Percentiles rank a stretch among this genome's conserved stretches.
These are phyloP conservation scores for Diaporthe sp. DNA, from an alignment of 2,329 filamentous ascomycete species.

Conservation along the genomic window DNA sequence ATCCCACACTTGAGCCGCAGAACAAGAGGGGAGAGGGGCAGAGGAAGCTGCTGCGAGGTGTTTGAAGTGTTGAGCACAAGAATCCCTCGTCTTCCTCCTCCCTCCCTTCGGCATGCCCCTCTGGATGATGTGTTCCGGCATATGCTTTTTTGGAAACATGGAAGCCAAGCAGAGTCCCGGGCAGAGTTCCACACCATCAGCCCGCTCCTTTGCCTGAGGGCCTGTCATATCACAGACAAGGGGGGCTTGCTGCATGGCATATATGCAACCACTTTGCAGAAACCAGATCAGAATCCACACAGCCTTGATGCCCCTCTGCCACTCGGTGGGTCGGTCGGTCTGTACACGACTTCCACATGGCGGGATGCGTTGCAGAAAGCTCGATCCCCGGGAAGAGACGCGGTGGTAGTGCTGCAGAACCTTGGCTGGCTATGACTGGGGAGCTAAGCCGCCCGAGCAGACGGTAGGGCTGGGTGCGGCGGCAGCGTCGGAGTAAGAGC, in stretches of 20 bases:
- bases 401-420: not conserved
- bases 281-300: slow-evolving; percentile 29
- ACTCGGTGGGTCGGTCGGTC: not conserved
- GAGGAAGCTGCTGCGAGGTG: not conserved
- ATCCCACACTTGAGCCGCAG: too few relatives aligned
- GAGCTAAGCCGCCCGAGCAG: not conserved
- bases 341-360: not conserved
- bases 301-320: not conserved
- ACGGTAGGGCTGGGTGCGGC: slow-evolving; percentile 16
- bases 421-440: not conserved
- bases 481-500: slow-evolving; percentile 11
- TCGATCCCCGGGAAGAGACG: not conserved
- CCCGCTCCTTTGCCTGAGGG: not conserved
- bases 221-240: slow-evolving; percentile 19
- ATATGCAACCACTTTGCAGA: slow-evolving; percentile 34
- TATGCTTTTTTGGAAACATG: slow-evolving; percentile 32
- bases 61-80: not conserved
- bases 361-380: not conserved
- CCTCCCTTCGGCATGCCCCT: not conserved
- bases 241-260: slow-evolving; percentile 16
- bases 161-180: slow-evolving; percentile 4
- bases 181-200: slow-evolving; percentile 23
- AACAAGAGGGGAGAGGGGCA: not conserved
- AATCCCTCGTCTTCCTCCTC: not conserved
- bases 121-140: slow-evolving; percentile 21